These are phyloP conservation scores for Allium cepa DNA, from an alignment of 106 monocot species.

Conservation along the genomic window DNA sequence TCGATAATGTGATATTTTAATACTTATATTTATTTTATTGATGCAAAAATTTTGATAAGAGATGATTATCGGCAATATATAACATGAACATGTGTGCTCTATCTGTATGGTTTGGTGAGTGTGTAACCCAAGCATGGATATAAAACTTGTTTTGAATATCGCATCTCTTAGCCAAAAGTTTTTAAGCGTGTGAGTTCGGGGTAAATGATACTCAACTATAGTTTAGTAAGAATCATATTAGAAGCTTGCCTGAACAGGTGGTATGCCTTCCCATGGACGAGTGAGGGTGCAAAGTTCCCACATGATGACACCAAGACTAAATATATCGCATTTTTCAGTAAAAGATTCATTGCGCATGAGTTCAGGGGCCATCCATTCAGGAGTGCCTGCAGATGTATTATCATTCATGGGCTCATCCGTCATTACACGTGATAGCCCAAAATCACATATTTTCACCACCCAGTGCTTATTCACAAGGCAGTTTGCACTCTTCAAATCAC, in stretches of 20 bases:
- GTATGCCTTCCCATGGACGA: constrained; percentile 89
- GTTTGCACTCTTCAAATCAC: constrained; percentile 95
- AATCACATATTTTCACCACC: constrained; percentile 95
- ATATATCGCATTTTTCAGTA: constrained; percentile 91
- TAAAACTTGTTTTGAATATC: too few relatives aligned
- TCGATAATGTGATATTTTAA: too few relatives aligned
- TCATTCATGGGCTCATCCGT: constrained; percentile 56
- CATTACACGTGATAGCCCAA: constrained; percentile 78
- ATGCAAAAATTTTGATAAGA: too few relatives aligned
- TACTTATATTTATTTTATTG: too few relatives aligned
- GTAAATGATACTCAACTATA: too few relatives aligned
- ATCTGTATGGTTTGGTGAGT: too few relatives aligned
- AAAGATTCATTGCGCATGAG: constrained; percentile 86
- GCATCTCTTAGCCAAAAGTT: too few relatives aligned
- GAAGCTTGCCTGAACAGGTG: constrained; percentile 61
- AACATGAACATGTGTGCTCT: too few relatives aligned
- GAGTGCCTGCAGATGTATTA: constrained; percentile 86
- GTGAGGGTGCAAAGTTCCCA: constrained; percentile 95
- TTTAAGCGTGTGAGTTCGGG: too few relatives aligned
- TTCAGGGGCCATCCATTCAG: constrained; percentile 99
- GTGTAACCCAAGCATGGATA: too few relatives aligned
- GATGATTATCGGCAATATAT: too few relatives aligned
- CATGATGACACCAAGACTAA: constrained; percentile 92
- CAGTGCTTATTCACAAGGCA: constrained; percentile 92
- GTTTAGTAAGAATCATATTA: too few relatives aligned